A percentile compares a stretch with the other conserved stretches of the same genome.
These are phyloP conservation scores for Kwoniella sp. DNA, from an alignment of 768 basidiomycete genomes.

Conservation along the genomic window DNA sequence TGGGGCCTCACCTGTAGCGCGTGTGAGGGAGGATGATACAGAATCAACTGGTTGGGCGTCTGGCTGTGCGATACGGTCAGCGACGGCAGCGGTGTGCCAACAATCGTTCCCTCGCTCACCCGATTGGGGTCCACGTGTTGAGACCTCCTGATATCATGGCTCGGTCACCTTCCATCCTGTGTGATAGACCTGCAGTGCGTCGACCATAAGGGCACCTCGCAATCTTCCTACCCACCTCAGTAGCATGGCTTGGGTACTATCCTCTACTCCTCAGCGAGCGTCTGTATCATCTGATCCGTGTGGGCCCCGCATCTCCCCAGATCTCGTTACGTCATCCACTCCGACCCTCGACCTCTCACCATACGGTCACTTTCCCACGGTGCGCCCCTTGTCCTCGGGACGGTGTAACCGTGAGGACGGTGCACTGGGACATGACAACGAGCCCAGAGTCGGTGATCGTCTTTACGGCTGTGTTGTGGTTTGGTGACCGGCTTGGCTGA, in stretches of 20 bases:
- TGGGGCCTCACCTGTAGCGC: slow-evolving; percentile 38
- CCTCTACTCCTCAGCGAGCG: no score
- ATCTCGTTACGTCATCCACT: background rate
- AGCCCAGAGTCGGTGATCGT: background rate
- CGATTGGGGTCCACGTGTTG: slow-evolving; percentile 36
- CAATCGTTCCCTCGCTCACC: slow-evolving; percentile 7
- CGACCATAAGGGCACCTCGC: no score
- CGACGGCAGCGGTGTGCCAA: background rate
- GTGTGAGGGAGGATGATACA: slow-evolving; percentile 46
- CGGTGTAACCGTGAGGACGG: background rate
- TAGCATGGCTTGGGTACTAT: no score
- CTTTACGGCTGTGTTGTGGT: no score
- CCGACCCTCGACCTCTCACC: no score
- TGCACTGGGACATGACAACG: background rate
- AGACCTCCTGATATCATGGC: no score
- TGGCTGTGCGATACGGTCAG: slow-evolving; percentile 20
- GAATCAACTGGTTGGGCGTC: slow-evolving; percentile 45
- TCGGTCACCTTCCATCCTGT: no score
- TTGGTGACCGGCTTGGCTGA: no score
- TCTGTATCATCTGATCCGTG: background rate
- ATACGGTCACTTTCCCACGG: slow-evolving; percentile 14
- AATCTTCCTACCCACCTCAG: no score
- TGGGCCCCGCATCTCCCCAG: background rate
- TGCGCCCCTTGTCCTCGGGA: no score
- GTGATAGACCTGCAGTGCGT: no score